Evolutionary conservation across 2,329 filamentous ascomycete species (phyloP).

Genomic region (Pezicula rhizophila): DNA sequence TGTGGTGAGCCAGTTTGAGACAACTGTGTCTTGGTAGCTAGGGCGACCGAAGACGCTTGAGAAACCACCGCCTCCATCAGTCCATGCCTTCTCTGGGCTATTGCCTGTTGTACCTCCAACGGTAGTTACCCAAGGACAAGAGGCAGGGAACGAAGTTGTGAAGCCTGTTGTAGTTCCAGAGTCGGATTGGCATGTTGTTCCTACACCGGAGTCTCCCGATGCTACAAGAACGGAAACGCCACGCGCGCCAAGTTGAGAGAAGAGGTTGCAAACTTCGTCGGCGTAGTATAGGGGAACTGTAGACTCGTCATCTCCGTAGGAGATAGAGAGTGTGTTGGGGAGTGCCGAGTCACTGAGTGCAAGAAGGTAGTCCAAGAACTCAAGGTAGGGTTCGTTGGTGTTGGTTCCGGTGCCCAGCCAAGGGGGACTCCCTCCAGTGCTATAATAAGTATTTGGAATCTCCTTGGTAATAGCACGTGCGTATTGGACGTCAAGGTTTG

Average conservation of each 20-base stretch:
- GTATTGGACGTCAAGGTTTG: constrained; percentile 54
- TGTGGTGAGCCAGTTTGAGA: constrained; percentile 37
- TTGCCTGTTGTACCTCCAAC: constrained; percentile 33
- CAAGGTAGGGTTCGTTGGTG: constrained; percentile 64
- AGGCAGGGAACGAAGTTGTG: constrained; percentile 41
- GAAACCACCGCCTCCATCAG: constrained; percentile 35
- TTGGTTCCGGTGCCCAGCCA: constrained; percentile 41
- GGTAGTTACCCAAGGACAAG: constrained; percentile 45
- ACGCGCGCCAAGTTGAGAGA: constrained; percentile 46
- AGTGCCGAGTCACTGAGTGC: constrained; percentile 42
- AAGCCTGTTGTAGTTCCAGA: constrained; percentile 36
- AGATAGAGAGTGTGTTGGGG: constrained; percentile 53
- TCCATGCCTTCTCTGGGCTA: constrained; percentile 17
- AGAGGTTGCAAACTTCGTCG: constrained; percentile 42
- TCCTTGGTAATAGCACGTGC: constrained; percentile 49
- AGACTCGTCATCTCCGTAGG: constrained; percentile 48
- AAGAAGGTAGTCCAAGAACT: constrained; percentile 54
- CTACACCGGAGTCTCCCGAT: constrained; percentile 42
- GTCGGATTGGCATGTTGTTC: constrained; percentile 15
- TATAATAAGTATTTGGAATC: constrained; percentile 48
- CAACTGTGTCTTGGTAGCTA: constrained; percentile 33
- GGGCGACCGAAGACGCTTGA: constrained; percentile 36
- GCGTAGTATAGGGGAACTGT: constrained; percentile 49
- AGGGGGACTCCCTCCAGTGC: constrained; percentile 49
- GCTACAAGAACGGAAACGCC: constrained; percentile 43